These are phyloP conservation scores for Aspergillus egyptiacus DNA, from an alignment of 495 filamentous ascomycete species.

Conservation along the genomic window DNA sequence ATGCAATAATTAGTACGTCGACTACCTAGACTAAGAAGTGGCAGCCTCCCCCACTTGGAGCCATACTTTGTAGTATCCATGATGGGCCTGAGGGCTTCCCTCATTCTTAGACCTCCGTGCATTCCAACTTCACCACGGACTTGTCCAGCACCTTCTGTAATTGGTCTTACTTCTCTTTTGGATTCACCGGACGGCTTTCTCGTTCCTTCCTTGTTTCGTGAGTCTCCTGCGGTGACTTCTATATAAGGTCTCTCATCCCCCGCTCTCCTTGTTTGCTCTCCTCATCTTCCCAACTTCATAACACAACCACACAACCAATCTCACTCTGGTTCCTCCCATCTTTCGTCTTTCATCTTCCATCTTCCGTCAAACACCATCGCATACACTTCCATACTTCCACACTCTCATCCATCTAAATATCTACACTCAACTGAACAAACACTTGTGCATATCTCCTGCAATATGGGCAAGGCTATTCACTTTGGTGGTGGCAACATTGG, in stretches of 20 bases:
- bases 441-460: slow-evolving; percentile 18
- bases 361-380: neutral
- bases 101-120: neutral
- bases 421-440: neutral
- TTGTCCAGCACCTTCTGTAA: neutral
- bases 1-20: slow-evolving; percentile 3
- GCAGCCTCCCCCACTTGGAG: slow-evolving; percentile 1
- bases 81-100: slow-evolving; percentile 10
- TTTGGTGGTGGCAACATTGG: slow-evolving; percentile 94
- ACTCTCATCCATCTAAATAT: slow-evolving; percentile 1
- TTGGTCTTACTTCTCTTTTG: slow-evolving; percentile 8
- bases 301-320: neutral
- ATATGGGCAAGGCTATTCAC: slow-evolving; percentile 77
- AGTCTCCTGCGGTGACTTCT: slow-evolving; percentile 4
- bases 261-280: neutral
- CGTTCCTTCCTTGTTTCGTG: slow-evolving; percentile 4
- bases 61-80: no score
- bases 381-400: slow-evolving; percentile 5
- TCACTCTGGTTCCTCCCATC: neutral
- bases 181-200: slow-evolving; percentile 13
- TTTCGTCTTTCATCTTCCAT: slow-evolving; percentile 1
- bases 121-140: neutral
- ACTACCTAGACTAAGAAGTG: no score
- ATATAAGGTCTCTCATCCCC: slow-evolving; percentile 7
- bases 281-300: slow-evolving; percentile 3